phyloP scores from a whole-genome alignment of 495 filamentous ascomycete species.

The Hypoxylon fragiforme region DNA sequence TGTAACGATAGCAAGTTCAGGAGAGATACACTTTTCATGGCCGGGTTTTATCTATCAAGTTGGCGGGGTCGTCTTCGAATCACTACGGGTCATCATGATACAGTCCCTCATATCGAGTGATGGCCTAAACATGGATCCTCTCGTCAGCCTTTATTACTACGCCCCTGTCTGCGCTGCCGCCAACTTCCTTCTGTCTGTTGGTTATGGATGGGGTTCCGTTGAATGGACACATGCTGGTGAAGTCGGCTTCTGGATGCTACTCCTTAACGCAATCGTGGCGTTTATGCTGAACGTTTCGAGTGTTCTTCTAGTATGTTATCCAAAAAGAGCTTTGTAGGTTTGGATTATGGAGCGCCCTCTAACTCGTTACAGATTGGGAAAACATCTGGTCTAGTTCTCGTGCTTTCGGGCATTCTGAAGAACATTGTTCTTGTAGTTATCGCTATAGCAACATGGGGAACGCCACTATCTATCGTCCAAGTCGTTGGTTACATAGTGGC shows the following conservation, averaged over 20 bases:
- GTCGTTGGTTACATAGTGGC: conserved; percentile 68
- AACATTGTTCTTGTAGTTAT: conserved; percentile 71
- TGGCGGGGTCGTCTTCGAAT: conserved; percentile 72
- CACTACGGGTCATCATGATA: conserved; percentile 76
- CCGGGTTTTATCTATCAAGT: conserved; percentile 71
- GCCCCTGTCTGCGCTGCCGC: conserved; percentile 76
- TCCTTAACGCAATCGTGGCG: conserved; percentile 71
- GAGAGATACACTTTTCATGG: conserved; percentile 74
- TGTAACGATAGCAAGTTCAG: conserved; percentile 71
- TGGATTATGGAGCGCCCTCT: neutral
- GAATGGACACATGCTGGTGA: conserved; percentile 54
- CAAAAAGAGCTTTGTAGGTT: neutral
- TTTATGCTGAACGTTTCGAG: conserved; percentile 78
- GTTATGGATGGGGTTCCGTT: conserved; percentile 61
- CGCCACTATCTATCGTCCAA: conserved; percentile 61
- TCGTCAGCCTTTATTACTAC: conserved; percentile 84
- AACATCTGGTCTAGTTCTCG: conserved; percentile 76
- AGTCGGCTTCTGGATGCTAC: conserved; percentile 60
- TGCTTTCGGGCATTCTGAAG: conserved; percentile 75
- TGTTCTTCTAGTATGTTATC: conserved; percentile 65
- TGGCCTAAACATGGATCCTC: conserved; percentile 78
- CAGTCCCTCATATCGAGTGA: conserved; percentile 68
- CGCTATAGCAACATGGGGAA: conserved; percentile 68
- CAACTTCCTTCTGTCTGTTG: conserved; percentile 68
- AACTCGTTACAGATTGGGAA: conserved; percentile 65